A percentile compares a stretch with the other conserved stretches of the same genome.
Conservation (phyloP, 2,329 filamentous ascomycete species). For the Ustilaginoidea virens region DNA sequence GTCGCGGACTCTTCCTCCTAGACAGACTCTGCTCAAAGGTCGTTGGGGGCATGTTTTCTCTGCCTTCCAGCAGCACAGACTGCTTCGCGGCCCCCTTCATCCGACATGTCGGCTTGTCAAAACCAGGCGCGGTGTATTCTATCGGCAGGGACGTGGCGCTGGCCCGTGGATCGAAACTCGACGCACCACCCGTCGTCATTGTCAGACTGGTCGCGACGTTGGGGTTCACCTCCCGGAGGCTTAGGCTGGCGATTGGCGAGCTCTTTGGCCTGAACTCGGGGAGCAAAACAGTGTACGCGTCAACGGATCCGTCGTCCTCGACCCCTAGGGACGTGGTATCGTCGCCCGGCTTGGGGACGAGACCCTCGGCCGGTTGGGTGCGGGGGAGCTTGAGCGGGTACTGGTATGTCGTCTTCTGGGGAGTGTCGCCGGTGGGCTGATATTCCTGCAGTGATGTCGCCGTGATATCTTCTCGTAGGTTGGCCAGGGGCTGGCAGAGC, state of each 20-base stretch:
- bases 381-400: conserved; percentile 67
- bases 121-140: conserved; percentile 28
- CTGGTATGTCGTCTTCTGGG: conserved; percentile 65
- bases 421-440: conserved; percentile 70
- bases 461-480: conserved; percentile 55
- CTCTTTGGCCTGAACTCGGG: conserved; percentile 11
- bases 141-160: conserved; percentile 25
- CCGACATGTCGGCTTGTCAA: conserved; percentile 26
- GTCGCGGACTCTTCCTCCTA: conserved; percentile 39
- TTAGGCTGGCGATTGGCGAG: conserved; percentile 13
- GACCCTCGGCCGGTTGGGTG: conserved; percentile 37
- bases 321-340: not conserved
- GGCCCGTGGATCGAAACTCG: conserved; percentile 25
- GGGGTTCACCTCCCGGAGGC: conserved; percentile 40
- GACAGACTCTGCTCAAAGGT: conserved; percentile 29
- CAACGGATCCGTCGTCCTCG: conserved; percentile 1
- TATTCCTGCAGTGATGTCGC: conserved; percentile 61
- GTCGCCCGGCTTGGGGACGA: conserved; percentile 27
- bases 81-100: conserved; percentile 17
- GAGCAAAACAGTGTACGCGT: conserved; percentile 18
- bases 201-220: conserved; percentile 28
- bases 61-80: conserved; percentile 24
- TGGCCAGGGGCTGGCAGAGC: conserved; percentile 52
- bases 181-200: conserved; percentile 16
- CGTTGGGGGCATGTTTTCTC: conserved; percentile 33